These are phyloP conservation scores for Nicotiana obtusifolia DNA, from an alignment of 257 asterid species.

Conservation along the genomic window DNA sequence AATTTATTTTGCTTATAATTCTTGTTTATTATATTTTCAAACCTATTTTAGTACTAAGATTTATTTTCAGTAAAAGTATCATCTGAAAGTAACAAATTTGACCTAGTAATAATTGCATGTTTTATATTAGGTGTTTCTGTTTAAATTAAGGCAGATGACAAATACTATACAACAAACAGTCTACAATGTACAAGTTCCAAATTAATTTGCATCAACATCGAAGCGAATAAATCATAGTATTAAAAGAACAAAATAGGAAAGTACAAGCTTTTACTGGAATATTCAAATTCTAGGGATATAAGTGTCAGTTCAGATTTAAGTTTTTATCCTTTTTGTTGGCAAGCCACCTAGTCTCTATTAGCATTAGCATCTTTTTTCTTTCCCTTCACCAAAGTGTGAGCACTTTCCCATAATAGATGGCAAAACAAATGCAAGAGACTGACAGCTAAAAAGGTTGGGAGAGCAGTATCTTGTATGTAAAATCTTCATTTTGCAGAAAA, in stretches of 20 bases:
- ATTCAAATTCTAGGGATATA: neutral
- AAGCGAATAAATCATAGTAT: neutral
- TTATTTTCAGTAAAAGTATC: neutral
- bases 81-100: neutral
- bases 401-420: neutral
- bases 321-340: neutral
- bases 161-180: neutral
- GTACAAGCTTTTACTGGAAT: neutral
- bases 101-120: neutral
- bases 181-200: neutral
- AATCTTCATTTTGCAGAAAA: neutral
- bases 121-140: neutral
- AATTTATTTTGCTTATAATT: neutral
- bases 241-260: neutral
- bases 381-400: neutral
- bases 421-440: neutral
- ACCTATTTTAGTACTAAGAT: neutral
- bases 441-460: neutral
- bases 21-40: neutral
- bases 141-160: slow-evolving; percentile 1
- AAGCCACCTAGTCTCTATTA: neutral
- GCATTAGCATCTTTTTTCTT: neutral
- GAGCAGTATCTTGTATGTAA: neutral
- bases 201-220: neutral
- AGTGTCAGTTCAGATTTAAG: neutral